phyloP scores from a whole-genome alignment of 2,329 filamentous ascomycete genomes.

The Didymella sp. region DNA sequence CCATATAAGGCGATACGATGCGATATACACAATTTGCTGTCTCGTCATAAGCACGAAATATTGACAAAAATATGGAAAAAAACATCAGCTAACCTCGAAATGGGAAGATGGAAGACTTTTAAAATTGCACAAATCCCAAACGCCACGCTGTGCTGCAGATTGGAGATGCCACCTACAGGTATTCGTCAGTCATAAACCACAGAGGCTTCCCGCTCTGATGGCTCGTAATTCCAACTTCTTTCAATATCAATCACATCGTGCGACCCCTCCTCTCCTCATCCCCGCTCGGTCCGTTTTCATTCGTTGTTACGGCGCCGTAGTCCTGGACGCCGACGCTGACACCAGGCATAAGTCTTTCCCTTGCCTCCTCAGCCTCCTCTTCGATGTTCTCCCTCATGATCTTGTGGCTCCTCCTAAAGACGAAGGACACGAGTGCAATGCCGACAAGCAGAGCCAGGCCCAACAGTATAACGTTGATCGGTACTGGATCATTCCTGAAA shows the following conservation, averaged over 20 bases:
- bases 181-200: background rate
- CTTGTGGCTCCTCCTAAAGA: conserved; percentile 59
- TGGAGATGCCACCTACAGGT: background rate
- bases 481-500: conserved; percentile 75
- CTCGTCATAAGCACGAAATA: background rate
- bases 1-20: background rate
- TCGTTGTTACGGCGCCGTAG: conserved; percentile 21
- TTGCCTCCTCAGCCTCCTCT: conserved; percentile 45
- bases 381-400: conserved; percentile 50
- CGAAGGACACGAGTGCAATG: conserved; percentile 69
- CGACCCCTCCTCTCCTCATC: conserved; percentile 31
- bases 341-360: conserved; percentile 47
- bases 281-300: conserved; percentile 19
- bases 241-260: conserved; percentile 11
- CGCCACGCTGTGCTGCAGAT: conserved; percentile 21
- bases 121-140: conserved; percentile 2
- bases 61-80: background rate
- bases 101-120: background rate
- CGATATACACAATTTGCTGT: background rate
- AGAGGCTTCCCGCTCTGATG: background rate
- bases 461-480: conserved; percentile 76
- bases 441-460: conserved; percentile 69
- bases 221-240: background rate
- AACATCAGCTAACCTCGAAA: background rate
- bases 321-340: conserved; percentile 22